phyloP scores from a whole-genome alignment of 495 filamentous ascomycete species.

The Aspergillus olivimuriae region DNA sequence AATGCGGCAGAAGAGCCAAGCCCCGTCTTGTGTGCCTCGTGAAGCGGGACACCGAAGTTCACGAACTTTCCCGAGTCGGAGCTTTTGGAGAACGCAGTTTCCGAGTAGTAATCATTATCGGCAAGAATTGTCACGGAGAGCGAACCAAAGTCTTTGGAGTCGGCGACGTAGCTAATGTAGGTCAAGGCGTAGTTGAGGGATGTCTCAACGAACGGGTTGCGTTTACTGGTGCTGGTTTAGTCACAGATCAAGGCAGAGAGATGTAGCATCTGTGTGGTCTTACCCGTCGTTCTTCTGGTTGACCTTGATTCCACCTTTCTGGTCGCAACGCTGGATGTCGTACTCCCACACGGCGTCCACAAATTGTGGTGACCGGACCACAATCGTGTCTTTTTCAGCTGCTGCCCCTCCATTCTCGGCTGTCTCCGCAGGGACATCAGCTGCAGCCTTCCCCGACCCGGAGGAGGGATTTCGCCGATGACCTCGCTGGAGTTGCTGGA shows the following conservation, averaged over 20 bases:
- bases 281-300: slow-evolving; percentile 71
- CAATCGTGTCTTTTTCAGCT: slow-evolving; percentile 42
- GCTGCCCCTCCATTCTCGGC: slow-evolving; percentile 8
- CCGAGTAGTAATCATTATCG: slow-evolving; percentile 95
- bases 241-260: too few relatives aligned
- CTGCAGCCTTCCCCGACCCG: slow-evolving; percentile 10
- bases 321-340: slow-evolving; percentile 56
- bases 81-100: slow-evolving; percentile 41
- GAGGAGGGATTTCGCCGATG: slow-evolving; percentile 22
- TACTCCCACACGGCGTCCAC: slow-evolving; percentile 80
- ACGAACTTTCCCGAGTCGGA: slow-evolving; percentile 48
- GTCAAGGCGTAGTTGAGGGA: slow-evolving; percentile 81
- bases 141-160: slow-evolving; percentile 54
- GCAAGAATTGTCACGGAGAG: slow-evolving; percentile 81
- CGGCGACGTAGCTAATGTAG: slow-evolving; percentile 57
- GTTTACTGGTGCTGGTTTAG: slow-evolving; percentile 20
- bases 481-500: slow-evolving; percentile 46
- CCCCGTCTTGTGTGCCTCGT: slow-evolving; percentile 87
- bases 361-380: slow-evolving; percentile 90
- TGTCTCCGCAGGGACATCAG: slow-evolving; percentile 7
- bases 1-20: slow-evolving; percentile 93
- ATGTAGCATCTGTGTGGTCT: too few relatives aligned
- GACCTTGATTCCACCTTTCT: slow-evolving; percentile 70
- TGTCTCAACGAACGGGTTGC: slow-evolving; percentile 86
- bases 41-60: slow-evolving; percentile 68